Evolutionary conservation across 768 basidiomycete genomes (phyloP), one percentile per base, ranked within the genome.

Genomic region (Auricularia sp.): DNA sequence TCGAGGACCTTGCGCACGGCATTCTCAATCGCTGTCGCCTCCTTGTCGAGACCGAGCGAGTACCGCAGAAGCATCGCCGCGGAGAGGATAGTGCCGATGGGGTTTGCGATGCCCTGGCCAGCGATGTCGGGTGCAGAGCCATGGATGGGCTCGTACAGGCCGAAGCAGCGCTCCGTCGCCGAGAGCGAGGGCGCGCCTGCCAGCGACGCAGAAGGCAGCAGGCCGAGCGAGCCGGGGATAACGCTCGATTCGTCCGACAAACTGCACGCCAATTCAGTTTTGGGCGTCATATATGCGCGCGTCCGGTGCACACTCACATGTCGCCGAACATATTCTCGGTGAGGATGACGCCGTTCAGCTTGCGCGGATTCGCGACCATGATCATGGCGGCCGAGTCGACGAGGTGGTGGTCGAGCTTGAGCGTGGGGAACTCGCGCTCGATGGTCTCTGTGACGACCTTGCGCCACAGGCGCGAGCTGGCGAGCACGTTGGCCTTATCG

Each of bases 401-500:
- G 65, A 98, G 82, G 63, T 91, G 86, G 77, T 99, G 97, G 72
- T 95, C 88, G 59, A 98, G 77, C 70, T 83, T 82, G 43, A 98
- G 75, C 71, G 93, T 86, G 5, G 96, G 94, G 76, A 90, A 98
- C 74, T 99, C 97, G 36, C 83, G 83, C 61, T 82, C 76, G 69
- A 97, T 75, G 1, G 90, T 87, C 72, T 97, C 92, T 2, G 84
- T 88, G 63, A 97, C 96, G 23, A 92, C 90, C 74, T 87, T 93
- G 65, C 97, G 80, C 97, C 97, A 99, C 51, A 99, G 79, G 61
- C 97, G 80, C 42, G 93, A 96, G 72, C 86, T 91, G 29, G 97
- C 97, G 64, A 99, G 85, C 23, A 99, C 97, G 76, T 99, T 99
- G 63, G 97, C 97, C 77, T 99, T 99, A 81, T 99, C 97, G 74